Percentiles rank a stretch among this genome's conserved stretches.
These are phyloP conservation scores for Bipolaris oryzae DNA, from an alignment of 2,329 filamentous ascomycete species.

Conservation along the genomic window DNA sequence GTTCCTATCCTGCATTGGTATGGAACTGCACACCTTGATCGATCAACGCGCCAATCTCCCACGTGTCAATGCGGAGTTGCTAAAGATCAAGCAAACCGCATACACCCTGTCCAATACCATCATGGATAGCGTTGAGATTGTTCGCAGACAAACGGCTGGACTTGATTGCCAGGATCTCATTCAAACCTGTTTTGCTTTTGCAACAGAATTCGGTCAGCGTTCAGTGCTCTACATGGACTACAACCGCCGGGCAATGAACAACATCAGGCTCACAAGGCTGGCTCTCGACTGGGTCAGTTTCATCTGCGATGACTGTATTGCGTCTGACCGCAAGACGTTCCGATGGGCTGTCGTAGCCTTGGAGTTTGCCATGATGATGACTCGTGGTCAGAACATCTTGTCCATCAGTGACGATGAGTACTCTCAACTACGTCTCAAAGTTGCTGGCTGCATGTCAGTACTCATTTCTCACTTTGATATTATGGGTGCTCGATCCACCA, in stretches of 20 bases:
- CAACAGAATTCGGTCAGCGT: conserved; percentile 97
- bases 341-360: conserved; percentile 95
- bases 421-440: conserved; percentile 78
- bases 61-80: conserved; percentile 87
- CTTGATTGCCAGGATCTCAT: conserved; percentile 94
- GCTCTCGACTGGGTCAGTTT: conserved; percentile 98
- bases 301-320: conserved; percentile 94
- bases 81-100: conserved; percentile 92
- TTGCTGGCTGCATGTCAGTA: conserved; percentile 95
- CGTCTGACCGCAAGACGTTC: conserved; percentile 93
- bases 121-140: conserved; percentile 97
- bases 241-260: conserved; percentile 95
- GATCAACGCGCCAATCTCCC: conserved; percentile 93
- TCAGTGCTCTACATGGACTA: conserved; percentile 95
- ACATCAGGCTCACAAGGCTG: conserved; percentile 89
- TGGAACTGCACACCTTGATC: conserved; percentile 85
- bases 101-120: conserved; percentile 98
- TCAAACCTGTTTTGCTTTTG: conserved; percentile 96
- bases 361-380: conserved; percentile 98
- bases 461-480: conserved; percentile 99
- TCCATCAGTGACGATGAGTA: conserved; percentile 89
- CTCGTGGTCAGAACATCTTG: conserved; percentile 89
- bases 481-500: conserved; percentile 91
- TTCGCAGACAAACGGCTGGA: conserved; percentile 81
- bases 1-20: conserved; percentile 78